These are phyloP conservation scores for Conticribra weissflogii DNA, from an alignment of 108 stramenopile genomes.

Conservation along the genomic window DNA sequence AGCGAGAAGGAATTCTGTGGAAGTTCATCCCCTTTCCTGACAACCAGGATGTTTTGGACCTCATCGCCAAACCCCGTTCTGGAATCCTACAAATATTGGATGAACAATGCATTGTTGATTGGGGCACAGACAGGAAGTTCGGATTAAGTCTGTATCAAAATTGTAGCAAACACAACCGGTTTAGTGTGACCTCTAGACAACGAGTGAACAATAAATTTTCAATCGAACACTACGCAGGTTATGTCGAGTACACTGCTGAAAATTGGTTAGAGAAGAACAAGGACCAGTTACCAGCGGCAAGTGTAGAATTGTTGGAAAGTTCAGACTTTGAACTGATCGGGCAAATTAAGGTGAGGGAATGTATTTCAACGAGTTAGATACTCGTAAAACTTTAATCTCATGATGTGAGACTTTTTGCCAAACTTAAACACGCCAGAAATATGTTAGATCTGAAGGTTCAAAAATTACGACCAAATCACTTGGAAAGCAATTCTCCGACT, in stretches of 20 bases:
- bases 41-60: conserved; percentile 90
- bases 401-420: not conserved
- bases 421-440: conserved; percentile 46
- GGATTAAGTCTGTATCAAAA: conserved; percentile 64
- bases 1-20: conserved; percentile 90
- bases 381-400: not conserved
- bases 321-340: conserved; percentile 46
- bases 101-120: conserved; percentile 79
- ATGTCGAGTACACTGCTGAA: conserved; percentile 80
- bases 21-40: conserved; percentile 92
- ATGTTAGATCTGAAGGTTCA: conserved; percentile 49
- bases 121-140: conserved; percentile 66
- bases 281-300: conserved; percentile 88
- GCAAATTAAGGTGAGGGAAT: conserved; percentile 43
- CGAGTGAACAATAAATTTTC: conserved; percentile 66
- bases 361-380: too few relatives aligned
- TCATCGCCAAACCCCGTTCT: conserved; percentile 84
- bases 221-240: conserved; percentile 92
- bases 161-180: conserved; percentile 56
- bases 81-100: conserved; percentile 85
- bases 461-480: conserved; percentile 59
- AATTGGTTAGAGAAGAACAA: conserved; percentile 94
- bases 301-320: conserved; percentile 81
- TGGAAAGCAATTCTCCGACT: conserved; percentile 90
- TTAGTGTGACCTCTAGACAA: conserved; percentile 62